Conservation (phyloP, 1,284 basidiomycete species). For the Sanguinoderma infundibulare region DNA sequence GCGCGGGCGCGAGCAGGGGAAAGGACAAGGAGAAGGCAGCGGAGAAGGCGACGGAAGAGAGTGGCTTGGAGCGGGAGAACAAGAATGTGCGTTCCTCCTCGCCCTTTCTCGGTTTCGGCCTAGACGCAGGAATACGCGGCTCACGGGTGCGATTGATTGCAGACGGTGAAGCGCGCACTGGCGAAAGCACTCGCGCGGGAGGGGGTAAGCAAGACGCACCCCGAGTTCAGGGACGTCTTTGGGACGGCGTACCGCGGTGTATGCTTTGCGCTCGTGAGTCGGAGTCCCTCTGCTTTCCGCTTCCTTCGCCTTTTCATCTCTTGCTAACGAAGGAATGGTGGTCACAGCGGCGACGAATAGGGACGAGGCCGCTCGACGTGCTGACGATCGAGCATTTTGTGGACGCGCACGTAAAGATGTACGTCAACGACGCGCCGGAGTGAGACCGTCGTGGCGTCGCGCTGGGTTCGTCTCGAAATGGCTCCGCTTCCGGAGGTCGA, state of each 20-base stretch:
- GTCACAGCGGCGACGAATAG: slow-evolving; percentile 58
- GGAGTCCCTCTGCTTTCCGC: too few species aligned
- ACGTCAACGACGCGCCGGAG: slow-evolving; percentile 20
- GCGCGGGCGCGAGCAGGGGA: slow-evolving; percentile 18
- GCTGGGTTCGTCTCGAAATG: too few species aligned
- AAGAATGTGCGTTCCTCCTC: slow-evolving; percentile 39
- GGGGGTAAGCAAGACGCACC: slow-evolving; percentile 57
- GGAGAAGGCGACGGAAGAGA: not conserved
- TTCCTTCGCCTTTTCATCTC: not conserved
- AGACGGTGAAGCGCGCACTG: slow-evolving; percentile 51
- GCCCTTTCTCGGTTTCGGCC: not conserved
- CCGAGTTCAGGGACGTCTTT: slow-evolving; percentile 52
- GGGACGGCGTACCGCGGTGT: slow-evolving; percentile 37
- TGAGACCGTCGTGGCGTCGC: not conserved
- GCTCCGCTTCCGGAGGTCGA: too few species aligned
- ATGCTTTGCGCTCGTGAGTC: slow-evolving; percentile 39
- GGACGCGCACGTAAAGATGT: slow-evolving; percentile 28
- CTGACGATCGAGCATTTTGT: slow-evolving; percentile 55
- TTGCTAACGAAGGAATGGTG: slow-evolving; percentile 14
- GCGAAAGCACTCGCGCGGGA: slow-evolving; percentile 42
- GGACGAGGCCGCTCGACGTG: slow-evolving; percentile 67
- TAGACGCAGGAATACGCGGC: not conserved
- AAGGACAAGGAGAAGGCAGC: slow-evolving; percentile 37
- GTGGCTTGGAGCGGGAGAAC: slow-evolving; percentile 31
- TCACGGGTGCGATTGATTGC: not conserved